Evolutionary conservation across 805 yeast genomes (phyloP), one percentile per base, ranked within the genome.

Genomic region (Cyberlindnera subsufficiens): DNA sequence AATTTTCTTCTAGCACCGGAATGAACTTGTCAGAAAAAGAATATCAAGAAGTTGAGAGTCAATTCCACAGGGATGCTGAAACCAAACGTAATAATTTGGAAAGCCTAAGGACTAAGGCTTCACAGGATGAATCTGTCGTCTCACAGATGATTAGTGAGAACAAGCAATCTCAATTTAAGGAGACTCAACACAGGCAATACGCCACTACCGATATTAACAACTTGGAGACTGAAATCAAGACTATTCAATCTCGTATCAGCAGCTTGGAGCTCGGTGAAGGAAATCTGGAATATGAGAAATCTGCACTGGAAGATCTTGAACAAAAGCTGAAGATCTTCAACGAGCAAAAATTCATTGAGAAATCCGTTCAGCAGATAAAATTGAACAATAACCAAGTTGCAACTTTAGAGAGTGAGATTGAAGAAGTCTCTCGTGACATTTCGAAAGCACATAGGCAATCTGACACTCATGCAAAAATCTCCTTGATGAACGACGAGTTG

Each of bases 381-480:
- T 49, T 55, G 0, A 66, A 66, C 8, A 73, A 75, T 35, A 51
- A 56, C 10, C 54, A 63, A 30, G 60, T 78, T 8, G 38, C 59
- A 2, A 34, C 55, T 3, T 18, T 68, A 4, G 80, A 76, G 48
- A 51, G 56, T 16, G 69, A 71, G 18, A 54, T 80, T 10, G 93
- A 86, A 9, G 68, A 67, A 0, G 53, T 80, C 14, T 73, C 74
- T 43, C 68, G 68, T 15, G 71, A 76, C 17, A 66, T 86, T 13
- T 55, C 75, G 5, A 61, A 65, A 14, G 70, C 75, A 4, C 81
- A 76, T 51, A 71, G 73, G 51, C 82, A 77, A 53, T 67, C 84
- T 1, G 89, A 80, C 38, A 52, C 71, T 3, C 66, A 75, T 46
- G 82, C 87, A 0, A 78, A 75, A 47, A 53, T 78, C 4, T 66